A percentile compares a stretch with the other conserved stretches of the same genome.
Conservation (phyloP, 805 yeast genomes). For the Candida boleticola region DNA sequence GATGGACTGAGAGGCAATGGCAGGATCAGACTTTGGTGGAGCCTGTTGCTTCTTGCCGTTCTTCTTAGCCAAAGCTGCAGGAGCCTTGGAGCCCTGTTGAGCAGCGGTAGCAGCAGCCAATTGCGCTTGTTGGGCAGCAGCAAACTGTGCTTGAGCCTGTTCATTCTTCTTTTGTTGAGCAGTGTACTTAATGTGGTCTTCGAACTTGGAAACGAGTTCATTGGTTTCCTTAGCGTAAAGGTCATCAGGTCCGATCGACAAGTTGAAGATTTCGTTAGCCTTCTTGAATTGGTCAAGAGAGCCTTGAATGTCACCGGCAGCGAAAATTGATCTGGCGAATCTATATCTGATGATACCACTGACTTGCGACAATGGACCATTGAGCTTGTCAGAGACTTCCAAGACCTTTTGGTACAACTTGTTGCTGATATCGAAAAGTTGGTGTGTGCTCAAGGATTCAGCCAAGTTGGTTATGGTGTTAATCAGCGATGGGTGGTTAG, state of each 20-base stretch:
- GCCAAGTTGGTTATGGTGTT: conserved; percentile 64
- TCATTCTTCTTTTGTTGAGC: conserved; percentile 33
- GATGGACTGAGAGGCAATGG: conserved; percentile 60
- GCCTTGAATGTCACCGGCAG: conserved; percentile 44
- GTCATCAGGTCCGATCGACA: conserved; percentile 66
- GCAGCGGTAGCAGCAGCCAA: conserved; percentile 22
- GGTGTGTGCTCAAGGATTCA: conserved; percentile 50
- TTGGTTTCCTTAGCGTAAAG: conserved; percentile 63
- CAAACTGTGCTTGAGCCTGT: conserved; percentile 13
- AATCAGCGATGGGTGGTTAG: conserved; percentile 67
- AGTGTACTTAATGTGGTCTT: conserved; percentile 32
- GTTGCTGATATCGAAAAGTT: conserved; percentile 47
- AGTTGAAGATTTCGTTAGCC: conserved; percentile 57
- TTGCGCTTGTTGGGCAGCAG: conserved; percentile 17
- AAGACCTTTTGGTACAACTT: conserved; percentile 54
- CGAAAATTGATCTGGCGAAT: conserved; percentile 32
- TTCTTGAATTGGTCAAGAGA: conserved; percentile 56
- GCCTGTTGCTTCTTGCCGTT: conserved; percentile 15
- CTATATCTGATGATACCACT: conserved; percentile 70
- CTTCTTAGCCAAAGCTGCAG: conserved; percentile 15
- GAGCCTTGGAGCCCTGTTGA: conserved; percentile 16
- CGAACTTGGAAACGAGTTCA: conserved; percentile 60
- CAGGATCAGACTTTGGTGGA: conserved; percentile 40
- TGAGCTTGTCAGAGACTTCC: conserved; percentile 46
- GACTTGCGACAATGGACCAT: conserved; percentile 59